Conservation (phyloP, 202 grass and related monocot species). For the Hordeum pubiflorum region DNA sequence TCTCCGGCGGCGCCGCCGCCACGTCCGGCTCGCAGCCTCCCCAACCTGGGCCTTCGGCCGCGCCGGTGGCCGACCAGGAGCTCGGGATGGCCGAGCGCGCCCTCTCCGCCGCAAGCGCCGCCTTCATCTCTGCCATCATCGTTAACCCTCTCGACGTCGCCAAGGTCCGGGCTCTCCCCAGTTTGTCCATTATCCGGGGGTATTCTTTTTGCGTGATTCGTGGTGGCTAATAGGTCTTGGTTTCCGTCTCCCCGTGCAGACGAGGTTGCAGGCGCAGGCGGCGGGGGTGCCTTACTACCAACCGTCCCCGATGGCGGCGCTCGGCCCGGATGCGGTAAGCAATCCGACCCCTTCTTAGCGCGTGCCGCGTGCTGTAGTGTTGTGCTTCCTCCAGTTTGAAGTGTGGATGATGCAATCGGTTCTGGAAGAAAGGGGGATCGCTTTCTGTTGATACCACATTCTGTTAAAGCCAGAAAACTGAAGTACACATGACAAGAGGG, state of each 20-base stretch:
- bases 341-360: not conserved
- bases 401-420: not conserved
- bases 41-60: not conserved
- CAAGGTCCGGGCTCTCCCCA: constrained; percentile 35
- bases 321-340: constrained; percentile 57
- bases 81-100: constrained; percentile 55
- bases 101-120: constrained; percentile 76
- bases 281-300: constrained; percentile 72
- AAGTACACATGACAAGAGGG: not conserved
- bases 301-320: constrained; percentile 53
- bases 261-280: constrained; percentile 89
- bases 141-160: constrained; percentile 93
- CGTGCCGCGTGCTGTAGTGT: not conserved
- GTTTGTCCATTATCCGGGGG: not conserved
- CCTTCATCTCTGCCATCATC: constrained; percentile 77
- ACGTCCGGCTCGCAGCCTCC: not conserved
- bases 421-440: not conserved
- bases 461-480: not conserved
- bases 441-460: not conserved
- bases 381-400: not conserved
- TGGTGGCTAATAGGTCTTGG: not conserved
- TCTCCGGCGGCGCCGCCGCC: constrained; percentile 15
- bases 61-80: constrained; percentile 15
- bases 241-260: constrained; percentile 38
- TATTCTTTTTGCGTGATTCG: not conserved